These are phyloP conservation scores for Rhizomucor miehei DNA, from an alignment of 371 early-diverging fungal species.

Conservation along the genomic window DNA sequence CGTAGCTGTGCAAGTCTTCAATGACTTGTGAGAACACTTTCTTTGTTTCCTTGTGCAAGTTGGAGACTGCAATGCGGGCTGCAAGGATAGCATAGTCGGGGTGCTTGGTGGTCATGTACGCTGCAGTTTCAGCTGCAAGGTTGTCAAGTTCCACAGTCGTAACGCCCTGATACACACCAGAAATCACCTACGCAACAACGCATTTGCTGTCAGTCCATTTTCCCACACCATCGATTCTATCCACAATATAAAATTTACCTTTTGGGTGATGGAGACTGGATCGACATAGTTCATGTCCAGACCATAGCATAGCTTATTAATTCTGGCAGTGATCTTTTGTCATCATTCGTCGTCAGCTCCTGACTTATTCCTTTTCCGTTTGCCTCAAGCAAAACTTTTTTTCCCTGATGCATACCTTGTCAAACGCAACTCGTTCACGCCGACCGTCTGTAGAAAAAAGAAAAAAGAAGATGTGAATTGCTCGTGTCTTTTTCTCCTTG, in stretches of 20 bases:
- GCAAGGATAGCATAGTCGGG: slow-evolving; percentile 98
- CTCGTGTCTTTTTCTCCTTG: background rate
- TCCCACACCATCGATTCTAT: background rate
- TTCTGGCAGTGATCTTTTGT: slow-evolving; percentile 81
- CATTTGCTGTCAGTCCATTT: too few relatives aligned
- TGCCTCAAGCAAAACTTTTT: too few relatives aligned
- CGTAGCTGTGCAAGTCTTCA: slow-evolving; percentile 80
- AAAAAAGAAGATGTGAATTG: background rate
- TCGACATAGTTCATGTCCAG: slow-evolving; percentile 85
- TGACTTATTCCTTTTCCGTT: slow-evolving; percentile 4
- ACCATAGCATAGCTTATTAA: slow-evolving; percentile 85
- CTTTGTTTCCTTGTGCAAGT: slow-evolving; percentile 97
- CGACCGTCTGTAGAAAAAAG: slow-evolving; percentile 60
- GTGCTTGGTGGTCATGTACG: slow-evolving; percentile 96
- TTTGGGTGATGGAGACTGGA: slow-evolving; percentile 82
- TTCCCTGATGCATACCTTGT: slow-evolving; percentile 59
- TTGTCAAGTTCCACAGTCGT: slow-evolving; percentile 96
- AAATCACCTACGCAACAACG: slow-evolving; percentile 65
- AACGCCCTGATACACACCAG: slow-evolving; percentile 96
- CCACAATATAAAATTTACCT: slow-evolving; percentile 40
- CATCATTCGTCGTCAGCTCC: slow-evolving; percentile 2
- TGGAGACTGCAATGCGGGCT: slow-evolving; percentile 96
- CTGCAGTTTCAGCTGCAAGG: slow-evolving; percentile 96
- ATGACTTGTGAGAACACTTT: slow-evolving; percentile 90
- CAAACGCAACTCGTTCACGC: slow-evolving; percentile 82